Conservation (phyloP, 352 stramenopile species). For the Plasmopara muralis region DNA sequence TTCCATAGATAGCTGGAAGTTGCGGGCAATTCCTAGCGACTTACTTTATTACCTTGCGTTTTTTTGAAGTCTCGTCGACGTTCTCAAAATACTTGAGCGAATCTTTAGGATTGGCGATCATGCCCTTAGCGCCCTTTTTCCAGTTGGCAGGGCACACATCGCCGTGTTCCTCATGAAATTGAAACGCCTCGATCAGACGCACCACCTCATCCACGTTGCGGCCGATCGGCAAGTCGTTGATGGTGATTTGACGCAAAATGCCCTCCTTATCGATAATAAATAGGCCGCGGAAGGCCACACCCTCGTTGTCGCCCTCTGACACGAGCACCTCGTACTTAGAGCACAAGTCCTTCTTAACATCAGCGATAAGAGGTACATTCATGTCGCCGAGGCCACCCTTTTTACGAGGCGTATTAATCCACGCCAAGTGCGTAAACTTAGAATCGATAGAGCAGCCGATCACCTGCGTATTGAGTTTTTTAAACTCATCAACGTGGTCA, state of each 20-base stretch:
- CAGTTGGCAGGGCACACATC: constrained; percentile 89
- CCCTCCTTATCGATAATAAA: constrained; percentile 90
- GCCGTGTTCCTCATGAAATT: constrained; percentile 88
- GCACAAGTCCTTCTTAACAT: constrained; percentile 83
- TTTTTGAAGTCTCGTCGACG: constrained; percentile 22
- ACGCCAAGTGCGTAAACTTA: constrained; percentile 85
- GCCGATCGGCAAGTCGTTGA: constrained; percentile 86
- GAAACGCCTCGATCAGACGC: constrained; percentile 87
- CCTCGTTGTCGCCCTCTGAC: constrained; percentile 47
- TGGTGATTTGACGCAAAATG: constrained; percentile 74
- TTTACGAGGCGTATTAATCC: constrained; percentile 87
- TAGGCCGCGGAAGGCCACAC: constrained; percentile 78
- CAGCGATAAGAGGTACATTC: constrained; percentile 87
- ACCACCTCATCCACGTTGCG: constrained; percentile 89
- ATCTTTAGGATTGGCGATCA: constrained; percentile 75
- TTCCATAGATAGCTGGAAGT: no score
- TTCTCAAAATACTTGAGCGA: constrained; percentile 78
- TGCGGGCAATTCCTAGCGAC: no score
- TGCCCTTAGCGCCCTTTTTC: constrained; percentile 85
- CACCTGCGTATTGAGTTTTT: constrained; percentile 70
- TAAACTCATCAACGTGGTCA: constrained; percentile 76
- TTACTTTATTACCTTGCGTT: constrained; percentile 17
- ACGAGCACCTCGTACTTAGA: constrained; percentile 83
- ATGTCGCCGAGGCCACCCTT: constrained; percentile 86
- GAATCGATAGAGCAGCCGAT: constrained; percentile 79